Conservation (phyloP, 2,329 filamentous ascomycete species). For the Didymella pinodella region DNA sequence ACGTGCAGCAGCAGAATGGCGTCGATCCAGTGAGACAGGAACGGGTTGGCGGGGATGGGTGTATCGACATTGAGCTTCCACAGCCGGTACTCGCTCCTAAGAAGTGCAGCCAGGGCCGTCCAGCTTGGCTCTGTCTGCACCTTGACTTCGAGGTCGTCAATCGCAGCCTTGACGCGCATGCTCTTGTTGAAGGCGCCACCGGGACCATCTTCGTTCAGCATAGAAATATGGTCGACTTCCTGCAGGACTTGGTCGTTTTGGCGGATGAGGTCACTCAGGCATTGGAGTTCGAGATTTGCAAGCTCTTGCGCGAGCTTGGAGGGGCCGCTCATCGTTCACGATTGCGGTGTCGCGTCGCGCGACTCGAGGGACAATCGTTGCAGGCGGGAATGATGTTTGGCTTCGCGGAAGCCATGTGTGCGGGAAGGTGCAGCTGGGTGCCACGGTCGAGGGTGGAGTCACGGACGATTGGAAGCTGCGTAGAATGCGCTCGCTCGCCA, state of each 20-base stretch:
- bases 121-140: constrained; percentile 31
- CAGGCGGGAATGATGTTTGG: constrained; percentile 12
- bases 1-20: constrained; percentile 34
- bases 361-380: constrained; percentile 25
- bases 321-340: constrained; percentile 39
- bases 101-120: constrained; percentile 36
- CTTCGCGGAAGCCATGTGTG: constrained; percentile 32
- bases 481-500: neutral
- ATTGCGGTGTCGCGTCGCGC: constrained; percentile 29
- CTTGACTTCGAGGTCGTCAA: constrained; percentile 40
- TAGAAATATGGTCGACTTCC: constrained; percentile 19
- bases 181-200: constrained; percentile 39
- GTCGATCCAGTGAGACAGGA: constrained; percentile 53
- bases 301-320: constrained; percentile 38
- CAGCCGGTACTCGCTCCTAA: constrained; percentile 50
- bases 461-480: constrained; percentile 4
- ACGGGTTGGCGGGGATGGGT: constrained; percentile 48
- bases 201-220: constrained; percentile 9
- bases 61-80: constrained; percentile 42
- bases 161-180: constrained; percentile 43
- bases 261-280: constrained; percentile 33
- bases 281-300: constrained; percentile 33
- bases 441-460: constrained; percentile 21
- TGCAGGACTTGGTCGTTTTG: constrained; percentile 25
- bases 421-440: constrained; percentile 23